Evolutionary conservation across 192 early-diverging fungal species (phyloP), one percentile per base, ranked within the genome.

Genomic region (Mortierella antarctica): DNA sequence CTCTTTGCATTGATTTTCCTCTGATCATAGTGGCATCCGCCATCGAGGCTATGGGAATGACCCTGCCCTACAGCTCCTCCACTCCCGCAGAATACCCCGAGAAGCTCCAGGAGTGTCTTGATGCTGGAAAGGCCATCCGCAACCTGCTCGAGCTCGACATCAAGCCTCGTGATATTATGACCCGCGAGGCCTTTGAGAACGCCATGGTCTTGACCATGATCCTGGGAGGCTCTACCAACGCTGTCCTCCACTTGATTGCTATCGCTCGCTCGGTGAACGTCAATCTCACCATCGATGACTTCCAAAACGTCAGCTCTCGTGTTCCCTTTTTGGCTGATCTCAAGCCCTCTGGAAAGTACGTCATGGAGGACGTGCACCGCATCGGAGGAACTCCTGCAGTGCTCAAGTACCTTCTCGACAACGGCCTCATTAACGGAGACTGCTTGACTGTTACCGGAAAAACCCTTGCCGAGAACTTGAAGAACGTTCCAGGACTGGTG

Each of bases 1-100:
- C 67, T 51, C 50, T 68, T 61, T 54, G 57, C 58, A 1, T 9
- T 45, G 7, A 23, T 18, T 41, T 12, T 64, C 31, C 3, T 31
- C 31, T 31, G 31, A 53, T 23, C 13, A 48, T 75, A 93, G 91
- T 99, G 96, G 96, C 98, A 6, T 93, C 92, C 59, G 95, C 95
- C 23, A 97, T 96, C 63, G 98, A 99, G 84, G 92, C 97, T 23
- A 93, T 99, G 92, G 98, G 98, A 62, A 96, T 99, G 95, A 86
- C 92, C 12, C 90, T 99, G 42, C 98, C 98, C 46, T 97, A 97
- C 89, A 94, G 92, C 73, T 96, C 96, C 8, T 97, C 97, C 23
- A 94, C 88, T n/a, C 98, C 98, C 18, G 98, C 98, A 1, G 90
- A 83, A 58, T 93, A 94, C 74, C 92, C 94, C 40, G 88, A 90